Evolutionary conservation across 2,329 filamentous ascomycete species (phyloP), one percentile per base, ranked within the genome.

Genomic region (Metarhizium sp.): DNA sequence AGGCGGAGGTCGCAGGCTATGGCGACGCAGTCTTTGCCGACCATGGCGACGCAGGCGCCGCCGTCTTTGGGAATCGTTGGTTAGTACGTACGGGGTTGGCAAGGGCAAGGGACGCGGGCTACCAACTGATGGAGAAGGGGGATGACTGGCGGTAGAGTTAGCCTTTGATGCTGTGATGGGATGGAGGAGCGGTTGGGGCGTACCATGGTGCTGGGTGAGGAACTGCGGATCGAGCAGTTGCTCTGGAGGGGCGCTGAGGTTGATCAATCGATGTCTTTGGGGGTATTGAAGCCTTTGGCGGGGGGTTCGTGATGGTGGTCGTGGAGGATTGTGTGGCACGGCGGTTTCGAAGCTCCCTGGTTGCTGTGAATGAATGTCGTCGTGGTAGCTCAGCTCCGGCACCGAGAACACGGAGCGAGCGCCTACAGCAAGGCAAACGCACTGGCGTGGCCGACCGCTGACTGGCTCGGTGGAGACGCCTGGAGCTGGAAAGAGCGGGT

Each of bases 1-100:
- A 99, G 90, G 61, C 94, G 92, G 63, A 99, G 90, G 76, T 99
- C 94, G 80, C 94, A 99, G 72, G 94, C 94, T 71, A 99, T 97
- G 75, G 94, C 94, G 59, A 99, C 94, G 75, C 94, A 99, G 85
- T 97, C 92, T 78, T 99, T 97, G 79, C 94, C 94, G 62, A 96
- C 92, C 94, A 97, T 97, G 75, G 92, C 92, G 63, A 97, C 91
- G 76, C 88, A 92, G 78, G 92, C 92, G 73, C 92, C 92, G 77
- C 92, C 92, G 73, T 87, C 82, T 86, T 55, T 52, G 32, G 32
- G 32, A 34, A 34, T 7, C 38, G 56, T 51, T 43, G 29, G 36
- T 16, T 3, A 38, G 18, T 16, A 40, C 20, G 18, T 16, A 40
- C 20, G 18, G 25, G 36, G 32, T 11, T 11, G 32, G 50, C 20